Conservation (phyloP, 2,329 filamentous ascomycete species). For the Aureobasidium sp. region DNA sequence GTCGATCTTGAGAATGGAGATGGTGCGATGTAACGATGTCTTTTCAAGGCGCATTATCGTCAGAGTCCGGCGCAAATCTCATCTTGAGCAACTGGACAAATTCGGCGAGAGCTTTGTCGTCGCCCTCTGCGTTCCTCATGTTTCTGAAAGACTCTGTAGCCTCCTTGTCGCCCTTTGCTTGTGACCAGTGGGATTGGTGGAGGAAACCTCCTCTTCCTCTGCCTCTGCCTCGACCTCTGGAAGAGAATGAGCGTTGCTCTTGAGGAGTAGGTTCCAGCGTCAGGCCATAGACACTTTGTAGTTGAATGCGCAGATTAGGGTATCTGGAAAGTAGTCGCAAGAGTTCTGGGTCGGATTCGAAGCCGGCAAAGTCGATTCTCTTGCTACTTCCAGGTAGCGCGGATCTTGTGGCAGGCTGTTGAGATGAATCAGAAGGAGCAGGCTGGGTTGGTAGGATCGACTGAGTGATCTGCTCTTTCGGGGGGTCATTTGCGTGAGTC, state of each 20-base stretch:
- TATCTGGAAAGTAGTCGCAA: slow-evolving; percentile 28
- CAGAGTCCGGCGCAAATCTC: slow-evolving; percentile 26
- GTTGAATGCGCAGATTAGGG: slow-evolving; percentile 28
- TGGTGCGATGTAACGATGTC: too few relatives aligned
- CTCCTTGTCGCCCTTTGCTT: slow-evolving; percentile 32
- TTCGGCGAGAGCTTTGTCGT: slow-evolving; percentile 34
- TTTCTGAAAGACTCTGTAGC: slow-evolving; percentile 25
- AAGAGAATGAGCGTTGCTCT: slow-evolving; percentile 19
- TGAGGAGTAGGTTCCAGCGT: slow-evolving; percentile 31
- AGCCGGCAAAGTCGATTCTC: slow-evolving; percentile 25
- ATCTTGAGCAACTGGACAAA: slow-evolving; percentile 40
- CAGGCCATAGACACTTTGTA: slow-evolving; percentile 29
- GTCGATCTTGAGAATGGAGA: too few relatives aligned
- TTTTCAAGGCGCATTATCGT: neutral
- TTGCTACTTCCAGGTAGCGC: slow-evolving; percentile 7
- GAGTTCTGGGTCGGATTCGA: slow-evolving; percentile 29
- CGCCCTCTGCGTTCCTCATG: slow-evolving; percentile 25
- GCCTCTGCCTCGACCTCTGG: slow-evolving; percentile 15
- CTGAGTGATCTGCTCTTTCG: neutral
- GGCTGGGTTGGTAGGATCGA: neutral
- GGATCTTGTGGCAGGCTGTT: neutral
- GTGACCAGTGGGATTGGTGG: slow-evolving; percentile 30
- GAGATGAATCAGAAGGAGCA: neutral
- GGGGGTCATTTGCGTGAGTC: slow-evolving; percentile 22
- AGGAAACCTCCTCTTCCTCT: slow-evolving; percentile 19